These are phyloP conservation scores for Ceratocystis destructans DNA, from an alignment of 2,329 filamentous ascomycete species.

Conservation along the genomic window DNA sequence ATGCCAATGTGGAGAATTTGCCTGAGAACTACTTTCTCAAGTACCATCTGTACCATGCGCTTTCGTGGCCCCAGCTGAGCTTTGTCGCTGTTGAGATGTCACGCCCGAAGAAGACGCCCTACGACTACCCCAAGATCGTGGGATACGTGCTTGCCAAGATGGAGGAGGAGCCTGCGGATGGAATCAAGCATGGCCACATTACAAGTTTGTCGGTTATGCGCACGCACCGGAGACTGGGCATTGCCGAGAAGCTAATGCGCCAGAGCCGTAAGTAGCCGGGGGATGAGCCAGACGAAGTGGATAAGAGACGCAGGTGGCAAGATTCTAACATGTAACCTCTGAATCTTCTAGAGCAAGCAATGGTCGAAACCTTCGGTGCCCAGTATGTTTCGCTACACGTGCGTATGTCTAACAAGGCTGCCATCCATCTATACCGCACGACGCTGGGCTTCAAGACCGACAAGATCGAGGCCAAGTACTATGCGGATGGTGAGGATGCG, in stretches of 20 bases:
- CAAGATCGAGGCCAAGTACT: constrained; percentile 80
- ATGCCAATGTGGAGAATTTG: constrained; percentile 96
- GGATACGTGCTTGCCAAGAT: constrained; percentile 99
- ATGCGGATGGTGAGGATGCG: constrained; percentile 94
- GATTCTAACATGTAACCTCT: too few relatives aligned
- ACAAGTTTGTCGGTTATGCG: constrained; percentile 92
- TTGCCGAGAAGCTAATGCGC: constrained; percentile 95
- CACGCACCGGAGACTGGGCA: constrained; percentile 77
- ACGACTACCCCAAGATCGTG: constrained; percentile 92
- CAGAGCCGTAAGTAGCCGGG: constrained; percentile 61
- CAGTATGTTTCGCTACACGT: constrained; percentile 94
- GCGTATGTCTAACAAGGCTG: constrained; percentile 82
- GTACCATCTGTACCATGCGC: constrained; percentile 98
- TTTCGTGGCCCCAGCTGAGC: constrained; percentile 94
- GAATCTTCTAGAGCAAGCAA: constrained; percentile 57
- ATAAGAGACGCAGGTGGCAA: not conserved
- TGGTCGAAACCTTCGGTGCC: constrained; percentile 88
- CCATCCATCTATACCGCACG: constrained; percentile 81
- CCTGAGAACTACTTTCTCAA: constrained; percentile 99
- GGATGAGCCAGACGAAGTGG: not conserved
- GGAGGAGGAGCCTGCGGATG: constrained; percentile 92
- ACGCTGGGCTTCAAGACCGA: constrained; percentile 81
- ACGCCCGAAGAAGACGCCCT: constrained; percentile 59
- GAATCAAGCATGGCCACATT: constrained; percentile 88
- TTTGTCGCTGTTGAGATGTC: constrained; percentile 92